Evolutionary conservation across 2,329 filamentous ascomycete genomes (phyloP), one percentile per base, ranked within the genome.

Genomic region (Sporothrix globosa): DNA sequence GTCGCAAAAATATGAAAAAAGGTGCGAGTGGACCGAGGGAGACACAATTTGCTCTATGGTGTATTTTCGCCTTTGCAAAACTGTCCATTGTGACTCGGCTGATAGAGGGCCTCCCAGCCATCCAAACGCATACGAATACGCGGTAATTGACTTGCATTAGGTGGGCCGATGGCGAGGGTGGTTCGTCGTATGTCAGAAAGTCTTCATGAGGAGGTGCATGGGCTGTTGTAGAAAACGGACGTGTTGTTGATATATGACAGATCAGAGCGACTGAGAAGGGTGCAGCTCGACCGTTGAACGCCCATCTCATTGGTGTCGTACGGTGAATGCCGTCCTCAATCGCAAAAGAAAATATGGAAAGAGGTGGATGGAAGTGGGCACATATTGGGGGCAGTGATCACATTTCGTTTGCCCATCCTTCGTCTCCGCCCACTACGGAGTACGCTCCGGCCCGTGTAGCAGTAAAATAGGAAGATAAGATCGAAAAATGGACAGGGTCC

Each of bases 61-160:
- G 19, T 13, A n/a, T 24, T 24, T 21, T 41, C 27, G 11, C 13
- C 19, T 14, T 44, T 34, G 3, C 34, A 24, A 21, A 44, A 7
- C 5, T 46, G 58, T 44, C 58, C 58, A 63, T 19, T 63, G 58
- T 63, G 58, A 63, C 58, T 46, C 39, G 58, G 13, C 19, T 46
- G n/a, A 44, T 61, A 39, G 58, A 63, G 58, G 58, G 58, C 13
- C 58, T 46, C 39, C 44, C 58, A 63, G n/a, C 46, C 58, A 63
- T 63, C 6, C 56, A 11, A 27, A 34, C n/a, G n/a, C 13, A 46
- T 46, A 63, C 58, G 58, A 63, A 46, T 44, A 44, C 58, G 58
- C 58, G 58, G 39, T 17, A 39, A 44, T 39, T 19, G 39, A 63
- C 21, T 14, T 63, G 7, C 39, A 2, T 63, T 27, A 6, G 39